Evolutionary conservation across 2,329 filamentous ascomycete genomes (phyloP).

Genomic region (Alternaria ethzedia): DNA sequence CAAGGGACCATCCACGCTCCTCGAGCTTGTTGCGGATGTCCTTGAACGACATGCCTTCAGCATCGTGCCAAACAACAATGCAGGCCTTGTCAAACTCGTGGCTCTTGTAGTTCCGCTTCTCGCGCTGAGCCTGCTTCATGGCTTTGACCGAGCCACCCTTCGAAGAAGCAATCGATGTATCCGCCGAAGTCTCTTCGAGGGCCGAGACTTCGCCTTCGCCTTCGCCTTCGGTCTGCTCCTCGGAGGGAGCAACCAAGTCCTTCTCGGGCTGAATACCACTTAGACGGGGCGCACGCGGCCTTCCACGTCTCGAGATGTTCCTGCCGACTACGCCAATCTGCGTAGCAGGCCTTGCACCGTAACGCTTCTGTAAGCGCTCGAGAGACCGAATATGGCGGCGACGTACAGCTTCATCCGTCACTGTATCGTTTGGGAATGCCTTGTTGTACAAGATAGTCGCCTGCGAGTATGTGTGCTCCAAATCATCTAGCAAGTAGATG

Average conservation of each 20-base stretch:
- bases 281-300: conserved; percentile 1
- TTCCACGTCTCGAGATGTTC: conserved; percentile 15
- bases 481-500: conserved; percentile 20
- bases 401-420: conserved; percentile 20
- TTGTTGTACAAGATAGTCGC: conserved; percentile 6
- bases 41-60: conserved; percentile 8
- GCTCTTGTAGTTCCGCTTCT: background rate
- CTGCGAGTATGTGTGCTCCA: conserved; percentile 13
- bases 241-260: background rate
- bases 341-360: conserved; percentile 9
- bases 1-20: conserved; percentile 16
- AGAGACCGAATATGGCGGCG: conserved; percentile 14
- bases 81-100: conserved; percentile 16
- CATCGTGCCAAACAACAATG: conserved; percentile 24
- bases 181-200: background rate
- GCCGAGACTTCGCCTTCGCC: background rate
- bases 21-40: conserved; percentile 18
- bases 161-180: background rate
- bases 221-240: background rate
- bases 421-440: conserved; percentile 10
- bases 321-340: conserved; percentile 7
- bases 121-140: background rate
- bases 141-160: background rate
- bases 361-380: conserved; percentile 12
- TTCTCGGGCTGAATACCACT: background rate